Evolutionary conservation across 2,329 filamentous ascomycete species (phyloP).

Genomic region (Fusarium irregulare): DNA sequence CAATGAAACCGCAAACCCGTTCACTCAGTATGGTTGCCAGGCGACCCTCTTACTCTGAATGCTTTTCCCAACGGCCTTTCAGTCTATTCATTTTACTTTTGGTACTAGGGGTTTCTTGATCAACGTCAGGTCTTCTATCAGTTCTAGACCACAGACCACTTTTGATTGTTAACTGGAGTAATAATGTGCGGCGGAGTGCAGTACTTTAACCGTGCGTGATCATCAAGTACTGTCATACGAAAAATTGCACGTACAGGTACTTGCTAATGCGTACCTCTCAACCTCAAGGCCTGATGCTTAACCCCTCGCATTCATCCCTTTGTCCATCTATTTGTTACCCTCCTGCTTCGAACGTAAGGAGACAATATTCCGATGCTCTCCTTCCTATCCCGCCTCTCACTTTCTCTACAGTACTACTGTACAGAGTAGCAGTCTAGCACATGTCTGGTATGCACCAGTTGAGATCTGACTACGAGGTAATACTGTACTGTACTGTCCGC

Average conservation of each 20-base stretch:
- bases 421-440: not conserved
- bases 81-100: not conserved
- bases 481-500: not conserved
- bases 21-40: slow-evolving; percentile 9
- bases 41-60: slow-evolving; percentile 1
- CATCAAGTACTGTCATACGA: slow-evolving; percentile 52
- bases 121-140: slow-evolving; percentile 24
- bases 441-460: slow-evolving; percentile 6
- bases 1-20: slow-evolving; percentile 27
- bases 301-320: slow-evolving; percentile 27
- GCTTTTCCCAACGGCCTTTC: not conserved
- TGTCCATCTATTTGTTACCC: slow-evolving; percentile 18
- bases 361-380: slow-evolving; percentile 22
- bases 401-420: not conserved
- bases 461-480: slow-evolving; percentile 11
- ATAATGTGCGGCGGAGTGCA: slow-evolving; percentile 38
- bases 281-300: slow-evolving; percentile 12
- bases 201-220: slow-evolving; percentile 52
- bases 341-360: slow-evolving; percentile 11
- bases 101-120: slow-evolving; percentile 18
- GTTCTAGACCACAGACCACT: slow-evolving; percentile 46
- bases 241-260: slow-evolving; percentile 51
- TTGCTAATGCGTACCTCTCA: slow-evolving; percentile 43
- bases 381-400: slow-evolving; percentile 8
- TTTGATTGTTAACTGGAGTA: slow-evolving; percentile 35